Evolutionary conservation across 495 filamentous ascomycete genomes (phyloP).

Genomic region (Podospora appendiculata): DNA sequence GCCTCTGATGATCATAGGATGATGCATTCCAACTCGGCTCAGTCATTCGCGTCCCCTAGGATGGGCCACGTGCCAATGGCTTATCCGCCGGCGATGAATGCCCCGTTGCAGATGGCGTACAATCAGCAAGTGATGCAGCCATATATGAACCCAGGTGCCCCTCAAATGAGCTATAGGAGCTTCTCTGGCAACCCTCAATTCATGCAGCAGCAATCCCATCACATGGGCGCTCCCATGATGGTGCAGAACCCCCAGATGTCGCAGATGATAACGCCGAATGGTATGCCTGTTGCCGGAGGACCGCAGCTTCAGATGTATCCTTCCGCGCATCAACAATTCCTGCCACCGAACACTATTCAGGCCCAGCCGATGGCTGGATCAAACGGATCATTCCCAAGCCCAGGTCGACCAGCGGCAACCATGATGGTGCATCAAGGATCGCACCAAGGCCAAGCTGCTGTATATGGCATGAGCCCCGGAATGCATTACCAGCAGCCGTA

Average conservation of each 20-base stretch:
- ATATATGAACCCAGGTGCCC: constrained; percentile 58
- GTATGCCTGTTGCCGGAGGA: constrained; percentile 48
- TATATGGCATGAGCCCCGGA: constrained; percentile 60
- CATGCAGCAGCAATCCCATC: constrained; percentile 52
- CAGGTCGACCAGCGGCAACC: constrained; percentile 66
- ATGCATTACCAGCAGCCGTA: constrained; percentile 61
- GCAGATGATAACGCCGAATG: constrained; percentile 47
- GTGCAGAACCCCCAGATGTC: constrained; percentile 56
- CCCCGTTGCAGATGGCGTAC: constrained; percentile 59
- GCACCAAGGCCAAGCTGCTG: constrained; percentile 56
- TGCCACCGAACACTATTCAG: constrained; percentile 54
- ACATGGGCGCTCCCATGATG: constrained; percentile 71
- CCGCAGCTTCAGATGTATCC: constrained; percentile 70
- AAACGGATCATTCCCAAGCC: constrained; percentile 72
- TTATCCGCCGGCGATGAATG: constrained; percentile 63
- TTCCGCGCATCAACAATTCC: constrained; percentile 47
- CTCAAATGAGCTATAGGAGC: constrained; percentile 46
- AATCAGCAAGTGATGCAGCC: constrained; percentile 66
- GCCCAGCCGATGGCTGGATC: constrained; percentile 52
- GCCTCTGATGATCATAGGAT: constrained; percentile 87
- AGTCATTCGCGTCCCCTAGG: constrained; percentile 71
- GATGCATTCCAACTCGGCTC: constrained; percentile 71
- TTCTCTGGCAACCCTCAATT: constrained; percentile 57
- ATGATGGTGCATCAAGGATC: constrained; percentile 70
- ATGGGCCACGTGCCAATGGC: constrained; percentile 60